These are phyloP conservation scores for Ambrosiella beaveri DNA, from an alignment of 2,329 filamentous ascomycete genomes.

Conservation along the genomic window DNA sequence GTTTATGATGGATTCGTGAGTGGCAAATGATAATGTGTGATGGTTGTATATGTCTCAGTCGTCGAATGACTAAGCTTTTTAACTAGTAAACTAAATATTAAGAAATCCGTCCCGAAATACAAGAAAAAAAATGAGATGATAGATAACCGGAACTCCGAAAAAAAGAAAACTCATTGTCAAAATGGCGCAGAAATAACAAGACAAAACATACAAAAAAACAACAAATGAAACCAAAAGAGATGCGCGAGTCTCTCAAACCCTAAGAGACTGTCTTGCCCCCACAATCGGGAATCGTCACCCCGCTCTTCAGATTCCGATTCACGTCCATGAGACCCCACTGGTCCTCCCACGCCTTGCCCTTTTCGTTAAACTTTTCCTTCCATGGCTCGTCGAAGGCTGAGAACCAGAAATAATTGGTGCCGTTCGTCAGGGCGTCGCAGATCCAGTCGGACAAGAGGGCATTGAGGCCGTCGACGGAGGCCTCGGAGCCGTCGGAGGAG, in stretches of 20 bases:
- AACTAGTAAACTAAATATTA: neutral
- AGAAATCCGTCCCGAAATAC: neutral
- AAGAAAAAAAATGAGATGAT: neutral
- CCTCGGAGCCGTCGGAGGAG: conserved; percentile 47
- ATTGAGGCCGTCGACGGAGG: conserved; percentile 67
- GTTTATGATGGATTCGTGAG: neutral
- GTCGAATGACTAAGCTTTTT: no score
- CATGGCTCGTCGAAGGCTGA: conserved; percentile 93
- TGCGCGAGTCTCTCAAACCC: neutral
- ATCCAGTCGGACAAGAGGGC: conserved; percentile 75
- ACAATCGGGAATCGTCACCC: conserved; percentile 76
- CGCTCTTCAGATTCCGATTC: conserved; percentile 65
- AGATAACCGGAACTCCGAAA: neutral
- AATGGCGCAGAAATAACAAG: neutral
- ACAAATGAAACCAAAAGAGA: neutral
- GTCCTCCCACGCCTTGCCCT: conserved; percentile 69
- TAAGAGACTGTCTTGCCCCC: conserved; percentile 48
- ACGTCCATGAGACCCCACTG: conserved; percentile 89
- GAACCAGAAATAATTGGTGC: conserved; percentile 94
- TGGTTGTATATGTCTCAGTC: no score
- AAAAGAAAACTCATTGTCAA: neutral
- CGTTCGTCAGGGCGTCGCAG: conserved; percentile 60
- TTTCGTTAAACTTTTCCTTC: conserved; percentile 61
- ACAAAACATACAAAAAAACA: neutral
- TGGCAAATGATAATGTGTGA: no score